Conservation (phyloP, 305 asterid genomes). For the Nicotiana rustica region DNA sequence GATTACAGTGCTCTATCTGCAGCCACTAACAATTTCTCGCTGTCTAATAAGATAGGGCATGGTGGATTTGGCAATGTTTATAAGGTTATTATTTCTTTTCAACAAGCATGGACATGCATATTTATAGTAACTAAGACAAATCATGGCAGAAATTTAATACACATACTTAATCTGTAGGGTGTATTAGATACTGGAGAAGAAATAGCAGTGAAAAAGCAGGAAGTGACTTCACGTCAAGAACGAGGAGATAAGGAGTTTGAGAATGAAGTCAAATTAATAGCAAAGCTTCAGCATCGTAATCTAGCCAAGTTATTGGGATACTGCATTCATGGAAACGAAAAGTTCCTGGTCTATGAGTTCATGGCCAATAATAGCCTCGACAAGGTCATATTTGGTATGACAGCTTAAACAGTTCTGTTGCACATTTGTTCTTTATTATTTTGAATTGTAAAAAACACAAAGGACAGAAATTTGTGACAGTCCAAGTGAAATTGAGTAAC, state of each 20-base stretch:
- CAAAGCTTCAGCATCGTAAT: conserved; percentile 55
- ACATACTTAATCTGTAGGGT: conserved; percentile 41
- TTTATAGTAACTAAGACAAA: background rate
- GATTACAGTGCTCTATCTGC: conserved; percentile 38
- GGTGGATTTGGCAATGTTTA: conserved; percentile 67
- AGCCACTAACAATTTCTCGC: conserved; percentile 54
- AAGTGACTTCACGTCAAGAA: conserved; percentile 42
- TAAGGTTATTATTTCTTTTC: conserved; percentile 41
- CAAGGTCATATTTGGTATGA: conserved; percentile 48
- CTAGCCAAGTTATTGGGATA: conserved; percentile 59
- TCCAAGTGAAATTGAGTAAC: background rate
- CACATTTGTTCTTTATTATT: background rate
- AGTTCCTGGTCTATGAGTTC: conserved; percentile 57
- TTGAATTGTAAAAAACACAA: background rate
- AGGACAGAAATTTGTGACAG: background rate
- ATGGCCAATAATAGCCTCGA: conserved; percentile 59
- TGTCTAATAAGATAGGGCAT: conserved; percentile 56
- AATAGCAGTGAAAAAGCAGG: conserved; percentile 52
- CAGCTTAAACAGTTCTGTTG: background rate
- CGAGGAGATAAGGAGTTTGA: conserved; percentile 51
- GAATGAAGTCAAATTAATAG: conserved; percentile 51
- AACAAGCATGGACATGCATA: conserved; percentile 3
- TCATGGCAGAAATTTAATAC: background rate
- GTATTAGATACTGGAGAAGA: conserved; percentile 43
- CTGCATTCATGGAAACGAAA: conserved; percentile 48